Percentiles rank a stretch among this genome's conserved stretches.
Conservation (phyloP, 2,329 filamentous ascomycete species). For the Xylaria sp. region DNA sequence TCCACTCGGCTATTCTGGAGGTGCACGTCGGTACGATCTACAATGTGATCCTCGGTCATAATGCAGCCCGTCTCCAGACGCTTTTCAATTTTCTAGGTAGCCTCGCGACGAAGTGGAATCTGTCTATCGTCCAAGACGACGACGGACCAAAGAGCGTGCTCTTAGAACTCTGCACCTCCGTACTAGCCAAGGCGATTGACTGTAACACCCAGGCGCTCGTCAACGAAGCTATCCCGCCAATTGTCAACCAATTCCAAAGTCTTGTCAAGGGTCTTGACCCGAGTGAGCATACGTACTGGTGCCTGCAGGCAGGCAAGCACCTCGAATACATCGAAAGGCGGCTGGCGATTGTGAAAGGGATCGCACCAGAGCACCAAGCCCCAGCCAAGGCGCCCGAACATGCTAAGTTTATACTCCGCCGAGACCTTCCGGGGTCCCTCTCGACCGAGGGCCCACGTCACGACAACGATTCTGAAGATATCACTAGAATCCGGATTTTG, state of each 20-base stretch:
- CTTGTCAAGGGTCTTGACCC: slow-evolving; percentile 6
- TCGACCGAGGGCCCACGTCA: slow-evolving; percentile 20
- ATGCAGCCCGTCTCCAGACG: slow-evolving; percentile 11
- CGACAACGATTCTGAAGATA: slow-evolving; percentile 43
- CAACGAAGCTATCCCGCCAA: slow-evolving; percentile 2
- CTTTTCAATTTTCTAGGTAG: slow-evolving; percentile 14
- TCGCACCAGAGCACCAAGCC: background rate
- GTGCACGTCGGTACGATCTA: slow-evolving; percentile 14
- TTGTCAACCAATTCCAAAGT: slow-evolving; percentile 4
- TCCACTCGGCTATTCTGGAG: slow-evolving; percentile 16
- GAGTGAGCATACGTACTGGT: slow-evolving; percentile 5
- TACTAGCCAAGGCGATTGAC: slow-evolving; percentile 13
- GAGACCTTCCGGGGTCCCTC: slow-evolving; percentile 9
- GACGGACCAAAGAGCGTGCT: slow-evolving; percentile 13
- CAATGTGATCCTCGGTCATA: slow-evolving; percentile 12
- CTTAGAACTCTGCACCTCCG: slow-evolving; percentile 14
- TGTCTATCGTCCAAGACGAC: background rate
- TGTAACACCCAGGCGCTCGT: slow-evolving; percentile 10
- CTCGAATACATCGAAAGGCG: slow-evolving; percentile 17
- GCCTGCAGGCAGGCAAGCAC: slow-evolving; percentile 11
- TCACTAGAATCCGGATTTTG: slow-evolving; percentile 50
- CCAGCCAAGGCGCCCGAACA: background rate
- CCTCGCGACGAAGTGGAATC: slow-evolving; percentile 13
- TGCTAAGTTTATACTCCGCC: slow-evolving; percentile 3
- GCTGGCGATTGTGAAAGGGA: slow-evolving; percentile 4